Evolutionary conservation across 805 yeast genomes (phyloP).

Genomic region (Kurtzmaniella cleridarum): DNA sequence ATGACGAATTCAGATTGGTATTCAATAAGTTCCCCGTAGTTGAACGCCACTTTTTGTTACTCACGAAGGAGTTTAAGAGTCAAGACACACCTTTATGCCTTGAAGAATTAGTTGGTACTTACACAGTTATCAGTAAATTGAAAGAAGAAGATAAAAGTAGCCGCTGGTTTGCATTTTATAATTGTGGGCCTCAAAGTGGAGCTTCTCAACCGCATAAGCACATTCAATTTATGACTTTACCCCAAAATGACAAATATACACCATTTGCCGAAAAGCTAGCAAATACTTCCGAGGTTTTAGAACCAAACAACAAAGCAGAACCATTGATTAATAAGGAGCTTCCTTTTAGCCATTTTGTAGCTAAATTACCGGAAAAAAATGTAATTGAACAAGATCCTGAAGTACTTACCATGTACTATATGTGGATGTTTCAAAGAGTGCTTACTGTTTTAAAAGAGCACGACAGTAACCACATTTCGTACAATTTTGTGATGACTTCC

Average conservation of each 20-base stretch:
- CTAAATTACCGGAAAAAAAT: conserved; percentile 49
- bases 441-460: conserved; percentile 60
- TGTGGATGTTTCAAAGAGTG: conserved; percentile 65
- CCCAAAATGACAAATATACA: conserved; percentile 40
- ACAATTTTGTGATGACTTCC: conserved; percentile 76
- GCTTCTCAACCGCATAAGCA: conserved; percentile 96
- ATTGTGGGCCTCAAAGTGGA: conserved; percentile 83
- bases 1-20: conserved; percentile 54
- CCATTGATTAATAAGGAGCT: conserved; percentile 59
- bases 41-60: conserved; percentile 70
- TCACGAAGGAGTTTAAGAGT: conserved; percentile 67
- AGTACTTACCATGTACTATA: conserved; percentile 60
- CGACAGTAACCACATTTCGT: conserved; percentile 48
- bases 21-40: conserved; percentile 86
- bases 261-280: conserved; percentile 50
- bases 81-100: conserved; percentile 72
- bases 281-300: conserved; percentile 42
- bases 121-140: conserved; percentile 47
- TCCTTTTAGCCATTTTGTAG: conserved; percentile 77
- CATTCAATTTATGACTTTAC: conserved; percentile 75
- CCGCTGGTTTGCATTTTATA: conserved; percentile 77
- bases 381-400: conserved; percentile 44
- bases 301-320: conserved; percentile 49
- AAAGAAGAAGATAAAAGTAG: conserved; percentile 29
- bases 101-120: conserved; percentile 58